Conservation (phyloP, 768 basidiomycete species). For the Strobilomyces echinocephalus region DNA sequence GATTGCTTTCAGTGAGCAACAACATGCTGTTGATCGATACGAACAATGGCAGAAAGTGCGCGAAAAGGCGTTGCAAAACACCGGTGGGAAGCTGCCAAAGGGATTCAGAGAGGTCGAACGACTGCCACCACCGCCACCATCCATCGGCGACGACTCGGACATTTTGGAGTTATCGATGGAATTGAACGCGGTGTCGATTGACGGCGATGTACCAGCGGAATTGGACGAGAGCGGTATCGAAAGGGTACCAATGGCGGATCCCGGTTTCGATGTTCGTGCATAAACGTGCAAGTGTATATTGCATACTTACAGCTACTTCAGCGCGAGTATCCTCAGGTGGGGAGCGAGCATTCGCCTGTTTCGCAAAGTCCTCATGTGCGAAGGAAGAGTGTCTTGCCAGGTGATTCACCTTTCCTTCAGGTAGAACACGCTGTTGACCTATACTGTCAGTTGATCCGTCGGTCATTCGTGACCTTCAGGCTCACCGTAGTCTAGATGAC, state of each 20-base stretch:
- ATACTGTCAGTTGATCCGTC: constrained; percentile 70
- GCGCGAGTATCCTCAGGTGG: constrained; percentile 66
- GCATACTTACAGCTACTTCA: constrained; percentile 31
- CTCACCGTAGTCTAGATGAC: constrained; percentile 79
- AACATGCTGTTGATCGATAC: constrained; percentile 78
- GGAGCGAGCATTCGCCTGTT: constrained; percentile 54
- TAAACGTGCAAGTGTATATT: constrained; percentile 10
- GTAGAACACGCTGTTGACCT: constrained; percentile 13
- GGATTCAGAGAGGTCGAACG: constrained; percentile 67
- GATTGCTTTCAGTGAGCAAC: constrained; percentile 62
- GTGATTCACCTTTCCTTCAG: constrained; percentile 36
- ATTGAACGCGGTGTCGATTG: constrained; percentile 77
- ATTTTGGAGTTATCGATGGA: constrained; percentile 88
- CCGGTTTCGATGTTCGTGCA: constrained; percentile 73
- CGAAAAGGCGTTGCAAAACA: constrained; percentile 68
- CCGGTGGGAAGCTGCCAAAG: constrained; percentile 64
- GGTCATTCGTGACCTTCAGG: constrained; percentile 83
- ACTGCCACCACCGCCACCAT: constrained; percentile 72
- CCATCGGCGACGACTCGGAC: constrained; percentile 75
- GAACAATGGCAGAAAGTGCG: constrained; percentile 87
- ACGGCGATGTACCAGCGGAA: constrained; percentile 56
- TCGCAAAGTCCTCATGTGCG: constrained; percentile 76
- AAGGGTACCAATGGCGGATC: constrained; percentile 88
- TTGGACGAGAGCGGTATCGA: constrained; percentile 81
- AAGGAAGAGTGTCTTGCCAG: constrained; percentile 91